Base-by-base conservation (phyloP, 495 filamentous ascomycete genomes). In the Tuber umbilicatum region DNA sequence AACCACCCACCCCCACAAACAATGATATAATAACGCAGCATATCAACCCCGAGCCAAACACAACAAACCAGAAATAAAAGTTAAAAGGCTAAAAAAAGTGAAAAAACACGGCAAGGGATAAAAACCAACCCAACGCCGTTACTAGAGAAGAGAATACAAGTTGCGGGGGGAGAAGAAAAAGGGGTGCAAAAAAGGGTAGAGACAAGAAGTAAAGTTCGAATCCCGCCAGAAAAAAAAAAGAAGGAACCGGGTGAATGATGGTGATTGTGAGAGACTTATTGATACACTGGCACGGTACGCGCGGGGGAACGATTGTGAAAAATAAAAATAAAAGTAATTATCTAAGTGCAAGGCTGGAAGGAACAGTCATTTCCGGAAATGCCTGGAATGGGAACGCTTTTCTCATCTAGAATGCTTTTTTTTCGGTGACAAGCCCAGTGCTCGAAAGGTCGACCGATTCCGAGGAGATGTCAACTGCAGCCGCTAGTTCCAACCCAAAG, bases 401-500 rank as follows among this genome's bases (percentile, higher is more conserved):
- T 73, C 71, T 41, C 68, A 70, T 42, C 72, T 70, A 70, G 69
- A 74, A 78, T 75, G 55, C 47, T 71, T 72, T 74, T 72, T 67
- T 68, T 73, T 74, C 50, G 60, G 68, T 42, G 23, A 69, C 71
- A 76, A 64, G 73, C 55, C 55, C 27, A 64, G 27, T 35, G 35
- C 27, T 16, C 12, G 19, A 35, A 35, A 16, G 27, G 55, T 35
- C 27, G 55, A 64, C 12, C 31, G 31, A 64, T 64, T 64, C 55
- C 27, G 55, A 64, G 45, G 45, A 50, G 27, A 64, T 35, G 55
- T 64, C 55, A 14, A 64, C 43, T 70, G 70, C 37, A 73, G 64
- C 42, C 42, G 85, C 88, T 88, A 99, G 86, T 97, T 97, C 95
- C 95, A 99, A 77, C 95, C 95, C 76, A 99, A 89, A 71, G 93